Evolutionary conservation across 495 filamentous ascomycete species (phyloP), one percentile per base, ranked within the genome.

Genomic region (Usnea hakonensis): DNA sequence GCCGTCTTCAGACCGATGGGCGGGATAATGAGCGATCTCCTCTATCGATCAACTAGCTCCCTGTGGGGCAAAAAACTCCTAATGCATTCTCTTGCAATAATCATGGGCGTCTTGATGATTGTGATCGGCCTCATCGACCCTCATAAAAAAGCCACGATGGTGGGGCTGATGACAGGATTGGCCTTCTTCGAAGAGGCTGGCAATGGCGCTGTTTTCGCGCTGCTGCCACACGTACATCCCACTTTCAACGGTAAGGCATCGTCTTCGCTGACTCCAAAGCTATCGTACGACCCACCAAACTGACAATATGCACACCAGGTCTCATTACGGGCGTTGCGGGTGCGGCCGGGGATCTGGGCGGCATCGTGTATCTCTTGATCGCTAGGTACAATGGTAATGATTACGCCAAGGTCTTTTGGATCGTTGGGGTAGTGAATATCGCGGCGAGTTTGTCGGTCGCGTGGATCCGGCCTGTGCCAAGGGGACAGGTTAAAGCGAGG

Each of bases 141-240:
- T 6, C 79, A 84, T 26, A 65, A 74, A 17, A 68, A 87, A 54
- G 62, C 78, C 0, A 82, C 77, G 4, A 90, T 92, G 85, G 80
- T 94, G 54, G 90, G 89, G 5, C 80, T 96, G 11, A 75, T 91
- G 3, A 83, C 85, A 3, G 80, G 83, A 2, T 63, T 91, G 72
- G 87, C 89, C 0, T 80, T 95, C 68, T 95, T 95, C 79, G 75
- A 90, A 53, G 90, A 92, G 69, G 88, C 86, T 5, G 83, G 83
- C 61, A 96, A 96, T 67, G 91, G 91, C 1, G 86, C 86, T 4
- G 91, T 88, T 71, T 96, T 93, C 69, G 82, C 90, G 0, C 77
- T 95, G 32, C 82, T 95, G 0, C 91, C 91, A 38, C 91, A 95
- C 67, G 85, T 94, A 2, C 84, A 89, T 68, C 89, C 90, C 1